Evolutionary conservation across 2,329 filamentous ascomycete species (phyloP), one percentile per base, ranked within the genome.

Genomic region (Fusarium sp.): DNA sequence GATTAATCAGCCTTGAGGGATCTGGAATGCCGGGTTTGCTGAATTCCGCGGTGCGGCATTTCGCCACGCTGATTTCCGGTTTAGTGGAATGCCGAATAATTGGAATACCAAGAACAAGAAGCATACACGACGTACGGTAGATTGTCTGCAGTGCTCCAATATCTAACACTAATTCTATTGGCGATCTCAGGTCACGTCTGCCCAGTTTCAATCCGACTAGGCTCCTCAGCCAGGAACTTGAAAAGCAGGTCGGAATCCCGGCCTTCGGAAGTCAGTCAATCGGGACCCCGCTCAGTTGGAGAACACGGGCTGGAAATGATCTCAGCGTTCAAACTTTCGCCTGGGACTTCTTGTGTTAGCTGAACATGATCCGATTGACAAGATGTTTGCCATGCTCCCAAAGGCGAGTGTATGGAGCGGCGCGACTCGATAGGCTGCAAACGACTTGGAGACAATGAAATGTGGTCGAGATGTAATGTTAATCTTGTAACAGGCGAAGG

Each of bases 291-390:
- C 32, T 34, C 13, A 34, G 0, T 34, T 3, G 7, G 14, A 7
- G 3, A 1, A 4, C 14, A 0, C 2, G 14, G 32, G 0, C 32
- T 34, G 32, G 14, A 34, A 34, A 17, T 34, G 0, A 34, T 34
- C 14, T 14, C 1, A 34, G 32, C 7, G 14, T 34, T 34, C 0
- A 0, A 34, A 7, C 6, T 34, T 34, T 34, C 32, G 32, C 32
- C 14, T 4, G 0, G 0, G 7, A 17, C 13, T 34, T 17, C 7
- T 0, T 34, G 6, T 34, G 0, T 9, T 4, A 1, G 32, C 14
- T 34, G 0, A 15, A 34, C 14, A 34, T 15, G 14, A 15, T 34
- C 14, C 14, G 14, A 34, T 34, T 34, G 32, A 34, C 32, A 3
- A 14, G 5, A 34, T 34, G 32, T 15, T 34, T 34, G 32, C 32